Evolutionary conservation across 139 green algal genomes (phyloP), one percentile per base, ranked within the genome.

Genomic region (Chlamydomonas incerta): DNA sequence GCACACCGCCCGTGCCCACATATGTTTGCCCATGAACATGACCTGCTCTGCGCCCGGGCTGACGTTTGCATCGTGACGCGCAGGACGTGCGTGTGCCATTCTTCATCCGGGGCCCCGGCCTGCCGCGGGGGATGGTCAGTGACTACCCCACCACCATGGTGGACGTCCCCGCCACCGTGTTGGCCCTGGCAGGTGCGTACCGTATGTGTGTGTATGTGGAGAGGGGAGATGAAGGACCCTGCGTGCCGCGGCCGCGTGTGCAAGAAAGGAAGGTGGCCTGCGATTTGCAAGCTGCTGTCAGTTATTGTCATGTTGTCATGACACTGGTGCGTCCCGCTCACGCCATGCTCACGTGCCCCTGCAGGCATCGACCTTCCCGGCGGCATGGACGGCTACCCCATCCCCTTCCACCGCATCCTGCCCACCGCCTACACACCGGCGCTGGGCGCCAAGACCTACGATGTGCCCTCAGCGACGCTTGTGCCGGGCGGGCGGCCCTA

Each of bases 71-170:
- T n/a, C n/a, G n/a, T n/a, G n/a, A n/a, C n/a, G n/a, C n/a, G n/a
- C n/a, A 50, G 75, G 75, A 82, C 60, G 23, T 72, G 34, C 75
- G 75, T 60, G 75, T 82, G 75, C 75, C 75, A 0, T 82, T 82
- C 60, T 72, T 72, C 75, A 72, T 82, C 31, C 75, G 75, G 20
- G 75, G 75, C 6, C 75, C 75, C n/a, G 75, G 75, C 58, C 15
- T 82, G 2, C 58, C 75, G 6, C 20, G n/a, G 8, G 75, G 66
- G n/a, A 1, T 26, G 33, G 66, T 72, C 66, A 72, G 11, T 11
- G 66, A 72, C 66, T 72, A 72, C 66, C n/a, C 35, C 24, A 41
- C 66, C 66, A 72, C 66, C 31, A 41, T 41, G n/a, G 66, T 72
- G n/a, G 66, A 72, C 66, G 66, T 72, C 1, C 66, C 66, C 11